A percentile compares a stretch with the other conserved stretches of the same genome.
These are phyloP conservation scores for Rhinocladiella similis DNA, from an alignment of 2,329 filamentous ascomycete genomes.

Conservation along the genomic window DNA sequence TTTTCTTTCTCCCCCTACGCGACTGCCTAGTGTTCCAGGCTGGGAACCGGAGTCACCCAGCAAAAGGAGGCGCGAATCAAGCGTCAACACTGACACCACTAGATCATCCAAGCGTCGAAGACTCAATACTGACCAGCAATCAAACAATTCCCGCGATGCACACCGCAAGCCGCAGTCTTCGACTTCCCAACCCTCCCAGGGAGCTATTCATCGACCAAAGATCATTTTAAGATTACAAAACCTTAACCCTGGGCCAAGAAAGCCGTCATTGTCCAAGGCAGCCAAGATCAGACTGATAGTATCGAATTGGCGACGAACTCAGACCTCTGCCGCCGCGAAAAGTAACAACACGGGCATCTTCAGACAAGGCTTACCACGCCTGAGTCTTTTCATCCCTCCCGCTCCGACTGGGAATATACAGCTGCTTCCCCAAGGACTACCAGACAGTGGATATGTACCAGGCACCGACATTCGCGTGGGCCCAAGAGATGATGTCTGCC, in stretches of 20 bases:
- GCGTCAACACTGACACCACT: neutral
- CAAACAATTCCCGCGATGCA: neutral
- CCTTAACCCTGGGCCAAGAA: neutral
- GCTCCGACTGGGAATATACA: neutral
- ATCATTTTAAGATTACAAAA: slow-evolving; percentile 3
- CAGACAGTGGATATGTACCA: too few relatives aligned
- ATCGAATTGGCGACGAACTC: too few relatives aligned
- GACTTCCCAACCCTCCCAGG: neutral
- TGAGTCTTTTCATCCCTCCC: neutral
- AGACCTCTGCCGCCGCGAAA: too few relatives aligned
- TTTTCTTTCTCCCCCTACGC: neutral
- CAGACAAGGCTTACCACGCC: neutral
- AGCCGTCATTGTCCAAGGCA: too few relatives aligned
- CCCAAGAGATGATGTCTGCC: too few relatives aligned
- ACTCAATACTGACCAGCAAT: neutral
- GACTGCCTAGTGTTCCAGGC: neutral
- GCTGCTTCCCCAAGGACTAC: neutral
- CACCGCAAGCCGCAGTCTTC: neutral
- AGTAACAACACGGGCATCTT: too few relatives aligned
- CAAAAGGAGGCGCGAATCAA: neutral
- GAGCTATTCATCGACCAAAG: neutral
- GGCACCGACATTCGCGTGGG: too few relatives aligned
- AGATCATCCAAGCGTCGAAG: neutral
- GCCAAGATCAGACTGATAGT: too few relatives aligned
- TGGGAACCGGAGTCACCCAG: neutral